Evolutionary conservation across 2,329 filamentous ascomycete species (phyloP), one percentile per base, ranked within the genome.

Genomic region (Fusarium nisikadoi): DNA sequence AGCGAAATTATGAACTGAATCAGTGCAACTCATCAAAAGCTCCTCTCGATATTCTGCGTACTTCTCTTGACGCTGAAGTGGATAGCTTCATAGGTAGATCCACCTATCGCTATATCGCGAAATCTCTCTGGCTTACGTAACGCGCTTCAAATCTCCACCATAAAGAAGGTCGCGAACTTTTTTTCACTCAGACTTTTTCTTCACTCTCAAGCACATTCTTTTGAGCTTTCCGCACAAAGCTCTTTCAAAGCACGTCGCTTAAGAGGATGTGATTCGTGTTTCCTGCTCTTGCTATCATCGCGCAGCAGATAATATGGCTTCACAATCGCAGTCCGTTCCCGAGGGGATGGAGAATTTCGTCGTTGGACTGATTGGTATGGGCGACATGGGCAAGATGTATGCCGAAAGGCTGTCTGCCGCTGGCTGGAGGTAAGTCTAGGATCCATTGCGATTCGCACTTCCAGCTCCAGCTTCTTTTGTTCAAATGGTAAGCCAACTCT

Each of bases 351-450:
- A 91, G 76, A 86, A 88, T 79, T 94, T 94, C 80, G 90, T 92
- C 71, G 89, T 99, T 75, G 96, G 96, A 75, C 93, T 99, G 79
- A 99, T 99, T 81, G 96, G 96, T 68, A 98, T 99, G 95, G 96
- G 96, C 73, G 95, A 98, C 79, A 99, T 99, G 96, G 96, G 96
- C 79, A 97, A 92, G 88, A 97, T 99, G 94, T 99, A 99, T 83
- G 94, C 96, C 79, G 90, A 92, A 79, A 90, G 91, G 80, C 89
- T 99, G 78, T 94, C 94, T 83, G 90, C 90, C 80, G 96, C 95
- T 80, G 96, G 96, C 79, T 99, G 96, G 95, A 98, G 94, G 96
- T 98, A 77, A 84, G 81, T 83, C 59, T 65, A 72, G 65, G 14
- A 61, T 69, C 57, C 41, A 45, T 58, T 12, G 43, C 36, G 65